These are phyloP conservation scores for Lycium ferocissimum DNA, from an alignment of 257 asterid genomes.

Conservation along the genomic window DNA sequence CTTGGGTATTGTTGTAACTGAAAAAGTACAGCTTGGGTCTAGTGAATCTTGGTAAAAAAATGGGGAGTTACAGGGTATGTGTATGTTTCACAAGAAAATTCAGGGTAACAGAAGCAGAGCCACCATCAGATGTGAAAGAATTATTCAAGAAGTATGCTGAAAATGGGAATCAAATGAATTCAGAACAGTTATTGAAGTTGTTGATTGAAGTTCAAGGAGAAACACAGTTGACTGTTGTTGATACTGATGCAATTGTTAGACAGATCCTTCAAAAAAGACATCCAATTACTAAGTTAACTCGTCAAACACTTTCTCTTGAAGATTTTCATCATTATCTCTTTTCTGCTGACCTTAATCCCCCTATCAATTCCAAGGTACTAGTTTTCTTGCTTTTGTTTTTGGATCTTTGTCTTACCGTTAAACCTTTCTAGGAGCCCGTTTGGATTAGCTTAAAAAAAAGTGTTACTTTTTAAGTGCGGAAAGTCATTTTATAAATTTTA, in stretches of 20 bases:
- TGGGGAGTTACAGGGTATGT: conserved; percentile 65
- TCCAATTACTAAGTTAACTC: conserved; percentile 44
- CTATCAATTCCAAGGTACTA: conserved; percentile 57
- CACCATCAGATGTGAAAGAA: conserved; percentile 65
- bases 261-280: conserved; percentile 64
- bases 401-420: neutral
- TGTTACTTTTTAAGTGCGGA: no score
- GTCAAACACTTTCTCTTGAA: conserved; percentile 43
- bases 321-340: conserved; percentile 79
- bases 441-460: no score
- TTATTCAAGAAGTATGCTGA: conserved; percentile 58
- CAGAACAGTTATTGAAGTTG: conserved; percentile 48
- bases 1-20: neutral
- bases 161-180: conserved; percentile 60
- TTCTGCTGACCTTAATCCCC: conserved; percentile 67
- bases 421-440: no score
- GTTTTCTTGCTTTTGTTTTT: neutral
- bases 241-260: conserved; percentile 46
- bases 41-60: conserved; percentile 16
- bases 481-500: no score
- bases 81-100: conserved; percentile 68
- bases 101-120: conserved; percentile 60
- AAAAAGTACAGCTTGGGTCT: neutral
- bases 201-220: conserved; percentile 49
- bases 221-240: conserved; percentile 36